phyloP scores from a whole-genome alignment of 164 flowering plant genomes.

The Cinnamomum micranthum region DNA sequence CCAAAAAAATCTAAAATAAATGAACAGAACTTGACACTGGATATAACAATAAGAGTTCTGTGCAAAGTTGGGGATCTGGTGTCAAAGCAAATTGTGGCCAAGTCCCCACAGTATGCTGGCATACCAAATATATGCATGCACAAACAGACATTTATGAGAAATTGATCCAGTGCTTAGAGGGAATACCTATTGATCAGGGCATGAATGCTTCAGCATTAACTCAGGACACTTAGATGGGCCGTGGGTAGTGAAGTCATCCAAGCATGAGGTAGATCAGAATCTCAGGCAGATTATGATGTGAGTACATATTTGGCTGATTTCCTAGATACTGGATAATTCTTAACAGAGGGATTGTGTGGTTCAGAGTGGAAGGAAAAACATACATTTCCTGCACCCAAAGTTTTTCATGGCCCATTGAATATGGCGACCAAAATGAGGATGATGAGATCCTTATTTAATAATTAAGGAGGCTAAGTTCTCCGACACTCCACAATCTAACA shows the following conservation, averaged over 20 bases:
- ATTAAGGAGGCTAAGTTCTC: no score
- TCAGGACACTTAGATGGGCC: background rate
- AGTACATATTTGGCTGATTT: background rate
- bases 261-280: background rate
- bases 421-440: no score
- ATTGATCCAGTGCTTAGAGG: background rate
- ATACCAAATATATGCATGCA: background rate
- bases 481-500: no score
- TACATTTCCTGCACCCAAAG: background rate
- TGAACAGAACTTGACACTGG: no score
- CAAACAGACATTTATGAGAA: background rate
- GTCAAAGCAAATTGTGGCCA: background rate
- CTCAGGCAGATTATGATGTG: no score
- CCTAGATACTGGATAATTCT: background rate
- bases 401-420: no score
- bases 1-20: background rate
- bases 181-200: background rate
- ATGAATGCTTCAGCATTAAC: background rate
- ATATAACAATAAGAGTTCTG: background rate
- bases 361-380: background rate
- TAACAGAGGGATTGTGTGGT: background rate
- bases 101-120: background rate
- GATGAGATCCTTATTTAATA: no score
- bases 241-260: background rate
- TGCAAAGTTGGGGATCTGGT: background rate